Conservation (phyloP, 2,329 filamentous ascomycete genomes). For the Helotiales sp. region DNA sequence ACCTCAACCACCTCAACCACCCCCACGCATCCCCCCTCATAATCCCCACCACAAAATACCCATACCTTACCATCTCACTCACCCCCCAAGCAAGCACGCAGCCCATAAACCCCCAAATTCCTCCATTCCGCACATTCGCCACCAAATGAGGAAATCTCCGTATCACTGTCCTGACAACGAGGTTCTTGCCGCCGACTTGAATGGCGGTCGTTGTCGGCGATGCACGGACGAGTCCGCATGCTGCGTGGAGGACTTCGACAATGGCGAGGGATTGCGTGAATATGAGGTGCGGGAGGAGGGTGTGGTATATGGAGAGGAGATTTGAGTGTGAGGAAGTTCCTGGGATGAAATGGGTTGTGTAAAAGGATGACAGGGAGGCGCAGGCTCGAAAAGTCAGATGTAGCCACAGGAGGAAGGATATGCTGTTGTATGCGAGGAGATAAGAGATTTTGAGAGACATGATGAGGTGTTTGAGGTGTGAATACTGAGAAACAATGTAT, state of each 20-base stretch:
- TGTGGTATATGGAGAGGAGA: neutral
- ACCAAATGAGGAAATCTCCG: neutral
- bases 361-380: neutral
- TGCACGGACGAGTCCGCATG: neutral
- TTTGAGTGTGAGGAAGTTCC: neutral
- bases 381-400: neutral
- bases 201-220: neutral
- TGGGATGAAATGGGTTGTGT: neutral
- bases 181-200: slow-evolving; percentile 3
- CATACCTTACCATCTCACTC: slow-evolving; percentile 8
- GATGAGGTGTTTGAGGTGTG: neutral
- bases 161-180: slow-evolving; percentile 4
- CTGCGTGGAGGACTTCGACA: neutral
- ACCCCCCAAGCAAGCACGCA: neutral
- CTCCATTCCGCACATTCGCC: neutral
- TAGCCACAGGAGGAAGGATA: slow-evolving; percentile 1
- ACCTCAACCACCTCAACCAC: slow-evolving; percentile 10
- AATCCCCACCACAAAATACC: slow-evolving; percentile 7
- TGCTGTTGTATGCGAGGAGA: neutral
- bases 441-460: neutral
- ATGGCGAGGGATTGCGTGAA: neutral
- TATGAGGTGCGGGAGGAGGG: neutral
- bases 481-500: neutral
- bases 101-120: neutral
- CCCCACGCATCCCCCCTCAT: neutral